Percentiles rank a stretch among this genome's conserved stretches.
These are phyloP conservation scores for Prunus mongolica DNA, from an alignment of 306 rosid species.

Conservation along the genomic window DNA sequence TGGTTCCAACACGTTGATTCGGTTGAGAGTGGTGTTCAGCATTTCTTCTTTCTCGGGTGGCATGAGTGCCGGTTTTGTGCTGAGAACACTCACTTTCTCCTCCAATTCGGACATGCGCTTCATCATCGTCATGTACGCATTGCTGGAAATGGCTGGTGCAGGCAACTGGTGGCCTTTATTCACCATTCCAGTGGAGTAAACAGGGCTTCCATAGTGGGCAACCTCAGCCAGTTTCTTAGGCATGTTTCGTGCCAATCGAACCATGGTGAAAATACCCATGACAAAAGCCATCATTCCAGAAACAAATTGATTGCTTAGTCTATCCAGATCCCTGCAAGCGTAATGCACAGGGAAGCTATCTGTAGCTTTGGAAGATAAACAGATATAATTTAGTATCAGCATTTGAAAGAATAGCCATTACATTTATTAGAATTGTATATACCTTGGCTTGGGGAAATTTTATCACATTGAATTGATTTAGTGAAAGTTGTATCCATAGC, in stretches of 20 bases:
- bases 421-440: neutral
- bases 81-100: slow-evolving; percentile 49
- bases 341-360: slow-evolving; percentile 17
- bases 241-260: slow-evolving; percentile 56
- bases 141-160: slow-evolving; percentile 35
- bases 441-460: slow-evolving; percentile 40
- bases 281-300: slow-evolving; percentile 61
- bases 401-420: neutral
- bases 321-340: slow-evolving; percentile 31
- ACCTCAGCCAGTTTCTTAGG: slow-evolving; percentile 56
- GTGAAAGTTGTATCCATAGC: slow-evolving; percentile 44
- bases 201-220: slow-evolving; percentile 37
- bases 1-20: slow-evolving; percentile 46
- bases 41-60: slow-evolving; percentile 65
- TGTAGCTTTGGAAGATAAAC: slow-evolving; percentile 23
- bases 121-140: slow-evolving; percentile 53
- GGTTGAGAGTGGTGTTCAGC: slow-evolving; percentile 46
- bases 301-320: slow-evolving; percentile 33
- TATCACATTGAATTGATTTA: slow-evolving; percentile 27
- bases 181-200: slow-evolving; percentile 26
- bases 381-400: neutral
- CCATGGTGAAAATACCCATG: slow-evolving; percentile 55
- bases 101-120: slow-evolving; percentile 80
- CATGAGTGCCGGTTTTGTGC: slow-evolving; percentile 43
- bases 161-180: slow-evolving; percentile 33